These are phyloP conservation scores for Stevia rebaudiana DNA, from an alignment of 140 eudicot species.

Conservation along the genomic window DNA sequence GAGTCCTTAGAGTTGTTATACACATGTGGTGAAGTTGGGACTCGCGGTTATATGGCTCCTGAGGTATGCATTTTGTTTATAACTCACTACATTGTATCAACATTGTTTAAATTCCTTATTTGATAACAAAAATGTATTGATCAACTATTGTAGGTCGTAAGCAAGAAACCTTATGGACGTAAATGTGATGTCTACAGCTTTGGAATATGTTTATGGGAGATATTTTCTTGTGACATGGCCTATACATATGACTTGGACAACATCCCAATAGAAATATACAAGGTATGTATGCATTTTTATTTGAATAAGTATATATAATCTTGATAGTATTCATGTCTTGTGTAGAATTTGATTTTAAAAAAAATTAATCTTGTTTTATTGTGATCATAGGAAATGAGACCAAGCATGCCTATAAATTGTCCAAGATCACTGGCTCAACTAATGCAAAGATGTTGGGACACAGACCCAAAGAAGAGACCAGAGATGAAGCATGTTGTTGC, in stretches of 20 bases:
- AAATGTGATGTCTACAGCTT: slow-evolving; percentile 25
- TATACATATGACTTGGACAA: slow-evolving; percentile 15
- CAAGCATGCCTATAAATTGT: slow-evolving; percentile 22
- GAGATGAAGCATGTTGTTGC: slow-evolving; percentile 25
- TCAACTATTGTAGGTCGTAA: slow-evolving; percentile 2
- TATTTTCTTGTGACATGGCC: slow-evolving; percentile 15
- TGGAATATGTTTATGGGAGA: slow-evolving; percentile 28
- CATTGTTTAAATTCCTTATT: no score
- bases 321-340: neutral
- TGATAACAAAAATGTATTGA: no score
- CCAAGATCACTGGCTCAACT: slow-evolving; percentile 21
- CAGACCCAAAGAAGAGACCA: slow-evolving; percentile 24
- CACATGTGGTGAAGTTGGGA: slow-evolving; percentile 15
- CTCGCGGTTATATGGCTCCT: slow-evolving; percentile 26
- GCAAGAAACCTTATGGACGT: slow-evolving; percentile 9
- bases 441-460: slow-evolving; percentile 35
- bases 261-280: slow-evolving; percentile 13
- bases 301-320: neutral
- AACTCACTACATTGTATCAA: no score
- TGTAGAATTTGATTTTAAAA: neutral
- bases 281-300: slow-evolving; percentile 1
- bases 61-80: slow-evolving; percentile 5
- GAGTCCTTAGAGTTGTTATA: slow-evolving; percentile 1
- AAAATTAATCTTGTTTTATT: neutral
- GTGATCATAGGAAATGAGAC: slow-evolving; percentile 17